Evolutionary conservation across 225 moss, liverwort and hornwort species (phyloP), one percentile per base, ranked within the genome.

Genomic region (Polytrichum formosum): DNA sequence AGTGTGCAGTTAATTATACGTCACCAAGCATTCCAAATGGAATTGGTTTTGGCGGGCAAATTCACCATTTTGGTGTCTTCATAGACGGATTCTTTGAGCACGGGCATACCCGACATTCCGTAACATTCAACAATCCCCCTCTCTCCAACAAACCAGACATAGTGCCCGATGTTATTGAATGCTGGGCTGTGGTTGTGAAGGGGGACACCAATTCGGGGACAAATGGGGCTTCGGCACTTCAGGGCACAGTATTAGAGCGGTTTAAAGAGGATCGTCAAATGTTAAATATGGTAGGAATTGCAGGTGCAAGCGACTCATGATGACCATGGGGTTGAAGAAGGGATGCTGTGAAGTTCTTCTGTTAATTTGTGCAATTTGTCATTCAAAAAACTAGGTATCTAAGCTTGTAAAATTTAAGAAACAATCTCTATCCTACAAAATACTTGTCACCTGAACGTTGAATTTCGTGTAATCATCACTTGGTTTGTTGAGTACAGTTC

Each of bases 41-140:
- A 20, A 22, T 94, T 53, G 98, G 98, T 26, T 98, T 98, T 69
- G 98, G 98, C 54, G 98, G 98, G 21, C 98, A 98, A 80, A 79
- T 94, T 53, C 92, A 98, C 72, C 98, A 98, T 65, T 98, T 85
- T n/a, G 98, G 98, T 13, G 77, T 98, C 18, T 98, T 98, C 64
- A 10, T 98, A 17, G 74, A 89, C 23, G 84, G 82, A 65, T 88
- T 88, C 63, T 98, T 98, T 70, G 94, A 98, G 54, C 80, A 74
- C 13, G 98, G 98, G 6, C 94, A 94, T 61, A 86, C 92, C 46
- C 80, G 87, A 56, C 82, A 84, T 69, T 98, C 98, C 4, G 94
- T 94, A 31, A 98, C 98, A 5, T 98, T 69, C 71, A 75, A 91
- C 77, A 98, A 90, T 66, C 90, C 92, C 20, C 74, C 88, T 6